phyloP scores from a whole-genome alignment of 352 stramenopile genomes.

The Globisporangium splendens region DNA sequence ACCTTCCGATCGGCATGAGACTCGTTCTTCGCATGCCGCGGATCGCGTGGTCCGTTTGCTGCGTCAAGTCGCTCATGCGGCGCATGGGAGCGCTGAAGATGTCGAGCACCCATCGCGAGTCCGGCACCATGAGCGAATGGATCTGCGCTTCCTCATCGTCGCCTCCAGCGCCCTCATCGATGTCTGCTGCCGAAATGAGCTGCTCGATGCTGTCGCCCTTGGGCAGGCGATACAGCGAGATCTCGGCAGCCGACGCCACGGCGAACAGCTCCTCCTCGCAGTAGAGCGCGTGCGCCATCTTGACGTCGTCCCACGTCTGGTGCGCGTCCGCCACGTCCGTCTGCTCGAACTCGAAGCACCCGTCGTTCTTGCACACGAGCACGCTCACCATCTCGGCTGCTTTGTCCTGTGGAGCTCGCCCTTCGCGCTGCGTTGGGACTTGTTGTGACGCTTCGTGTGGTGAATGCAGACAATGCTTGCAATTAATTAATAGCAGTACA shows the following conservation, averaged over 20 bases:
- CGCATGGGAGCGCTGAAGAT: constrained; percentile 66
- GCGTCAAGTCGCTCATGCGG: constrained; percentile 38
- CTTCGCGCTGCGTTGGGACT: background rate
- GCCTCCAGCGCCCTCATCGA: background rate
- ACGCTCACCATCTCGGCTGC: constrained; percentile 38
- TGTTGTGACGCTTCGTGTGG: no score
- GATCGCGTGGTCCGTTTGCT: constrained; percentile 60
- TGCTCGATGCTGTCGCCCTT: constrained; percentile 40
- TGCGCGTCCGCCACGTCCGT: constrained; percentile 21
- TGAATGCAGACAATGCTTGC: no score
- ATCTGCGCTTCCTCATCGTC: constrained; percentile 17
- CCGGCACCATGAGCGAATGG: constrained; percentile 18
- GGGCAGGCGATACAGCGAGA: constrained; percentile 57
- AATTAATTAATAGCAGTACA: background rate
- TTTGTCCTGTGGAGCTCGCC: constrained; percentile 4
- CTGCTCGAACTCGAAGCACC: constrained; percentile 63
- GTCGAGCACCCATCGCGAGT: constrained; percentile 74
- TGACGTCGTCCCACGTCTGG: constrained; percentile 42
- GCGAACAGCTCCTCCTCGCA: constrained; percentile 72
- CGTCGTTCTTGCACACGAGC: constrained; percentile 79
- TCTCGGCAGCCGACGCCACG: constrained; percentile 44
- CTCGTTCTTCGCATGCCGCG: constrained; percentile 39
- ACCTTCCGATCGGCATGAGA: constrained; percentile 14
- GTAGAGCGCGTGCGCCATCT: constrained; percentile 60
- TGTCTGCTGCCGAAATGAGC: background rate